A percentile compares a stretch with the other conserved stretches of the same genome.
Evolutionary conservation across 805 yeast genomes (phyloP).

Genomic region (Lipomyces oligophaga): DNA sequence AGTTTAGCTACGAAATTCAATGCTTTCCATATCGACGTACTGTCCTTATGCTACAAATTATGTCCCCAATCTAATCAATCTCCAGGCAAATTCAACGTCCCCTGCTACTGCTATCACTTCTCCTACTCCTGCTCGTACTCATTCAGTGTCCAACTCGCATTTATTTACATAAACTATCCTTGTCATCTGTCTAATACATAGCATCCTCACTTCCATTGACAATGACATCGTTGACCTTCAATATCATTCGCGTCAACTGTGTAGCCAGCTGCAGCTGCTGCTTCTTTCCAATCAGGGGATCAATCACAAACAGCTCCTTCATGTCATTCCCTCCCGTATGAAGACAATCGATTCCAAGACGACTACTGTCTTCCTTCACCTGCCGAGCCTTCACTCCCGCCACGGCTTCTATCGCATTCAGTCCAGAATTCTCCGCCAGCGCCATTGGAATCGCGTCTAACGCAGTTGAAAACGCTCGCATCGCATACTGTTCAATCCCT

Average conservation of each 20-base stretch:
- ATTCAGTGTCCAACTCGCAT: too few relatives aligned
- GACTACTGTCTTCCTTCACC: constrained; percentile 62
- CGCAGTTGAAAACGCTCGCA: constrained; percentile 90
- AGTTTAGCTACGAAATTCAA: too few relatives aligned
- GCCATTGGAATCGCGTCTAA: constrained; percentile 90
- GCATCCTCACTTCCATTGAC: constrained; percentile 75
- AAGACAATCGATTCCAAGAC: constrained; percentile 90
- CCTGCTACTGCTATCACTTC: too few relatives aligned
- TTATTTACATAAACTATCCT: not conserved
- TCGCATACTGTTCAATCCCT: constrained; percentile 97
- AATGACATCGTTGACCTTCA: constrained; percentile 94
- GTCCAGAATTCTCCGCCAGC: constrained; percentile 94
- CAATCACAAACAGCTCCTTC: constrained; percentile 91
- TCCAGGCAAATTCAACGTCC: too few relatives aligned
- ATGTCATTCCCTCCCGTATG: constrained; percentile 85
- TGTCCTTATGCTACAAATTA: too few relatives aligned
- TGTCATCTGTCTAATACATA: constrained; percentile 14
- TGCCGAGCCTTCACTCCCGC: constrained; percentile 81
- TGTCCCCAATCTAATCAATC: too few relatives aligned
- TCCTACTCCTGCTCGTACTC: too few relatives aligned
- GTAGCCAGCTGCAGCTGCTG: constrained; percentile 95
- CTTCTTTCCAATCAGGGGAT: constrained; percentile 94
- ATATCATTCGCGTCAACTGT: constrained; percentile 94
- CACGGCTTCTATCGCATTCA: constrained; percentile 87
- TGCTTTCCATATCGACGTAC: too few relatives aligned